Conservation (phyloP, 2,329 filamentous ascomycete genomes). For the Tolypocladium endophyticum region DNA sequence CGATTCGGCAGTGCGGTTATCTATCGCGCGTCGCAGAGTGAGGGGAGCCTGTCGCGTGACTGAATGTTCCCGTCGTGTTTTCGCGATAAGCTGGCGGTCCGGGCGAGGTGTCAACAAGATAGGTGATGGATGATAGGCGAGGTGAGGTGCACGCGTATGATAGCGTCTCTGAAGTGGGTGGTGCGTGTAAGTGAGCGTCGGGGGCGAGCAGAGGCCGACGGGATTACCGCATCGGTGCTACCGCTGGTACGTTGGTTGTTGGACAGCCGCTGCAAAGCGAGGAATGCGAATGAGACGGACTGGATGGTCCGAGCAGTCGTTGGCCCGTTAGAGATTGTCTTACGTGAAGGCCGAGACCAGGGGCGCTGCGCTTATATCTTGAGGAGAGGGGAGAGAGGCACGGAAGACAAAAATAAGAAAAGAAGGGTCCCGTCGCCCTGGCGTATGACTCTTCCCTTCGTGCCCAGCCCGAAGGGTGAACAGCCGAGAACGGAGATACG, state of each 20-base stretch:
- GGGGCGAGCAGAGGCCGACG: background rate
- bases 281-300: background rate
- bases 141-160: background rate
- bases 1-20: constrained; percentile 1
- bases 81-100: background rate
- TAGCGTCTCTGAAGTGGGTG: background rate
- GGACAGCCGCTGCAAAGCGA: background rate
- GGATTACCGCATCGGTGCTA: background rate
- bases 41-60: background rate
- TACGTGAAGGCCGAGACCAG: background rate
- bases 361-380: background rate
- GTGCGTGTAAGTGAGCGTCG: background rate
- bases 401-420: background rate
- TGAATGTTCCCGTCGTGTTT: background rate
- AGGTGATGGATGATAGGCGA: background rate
- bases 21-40: background rate
- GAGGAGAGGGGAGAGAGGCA: background rate
- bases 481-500: constrained; percentile 8
- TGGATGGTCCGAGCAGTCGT: background rate
- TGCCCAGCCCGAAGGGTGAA: background rate
- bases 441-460: constrained; percentile 2
- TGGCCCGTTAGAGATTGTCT: background rate
- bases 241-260: background rate
- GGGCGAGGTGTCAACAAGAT: background rate
- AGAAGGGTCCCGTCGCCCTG: background rate